Evolutionary conservation across 2,329 filamentous ascomycete genomes (phyloP).

Genomic region (Ophiostoma himal-ulmi): DNA sequence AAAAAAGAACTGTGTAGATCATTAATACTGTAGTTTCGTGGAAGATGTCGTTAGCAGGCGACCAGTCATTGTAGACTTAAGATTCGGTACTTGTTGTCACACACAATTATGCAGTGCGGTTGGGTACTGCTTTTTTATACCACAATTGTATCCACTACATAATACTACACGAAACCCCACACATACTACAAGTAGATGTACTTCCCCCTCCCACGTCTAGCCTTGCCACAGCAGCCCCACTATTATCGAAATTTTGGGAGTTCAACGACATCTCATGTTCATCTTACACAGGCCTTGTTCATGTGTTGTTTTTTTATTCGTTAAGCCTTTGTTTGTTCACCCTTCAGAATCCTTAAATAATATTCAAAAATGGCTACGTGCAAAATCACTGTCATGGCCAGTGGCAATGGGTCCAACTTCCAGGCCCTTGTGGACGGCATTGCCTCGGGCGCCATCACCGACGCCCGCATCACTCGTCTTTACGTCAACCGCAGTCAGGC

Average conservation of each 20-base stretch:
- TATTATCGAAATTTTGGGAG: constrained; percentile 5
- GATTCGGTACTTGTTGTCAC: background rate
- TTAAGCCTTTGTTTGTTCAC: background rate
- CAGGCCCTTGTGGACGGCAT: constrained; percentile 61
- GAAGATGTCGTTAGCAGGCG: background rate
- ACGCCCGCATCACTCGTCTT: constrained; percentile 42
- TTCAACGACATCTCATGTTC: constrained; percentile 3
- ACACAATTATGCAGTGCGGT: background rate
- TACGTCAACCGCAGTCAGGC: constrained; percentile 46
- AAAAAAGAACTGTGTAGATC: too few species aligned
- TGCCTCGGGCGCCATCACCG: constrained; percentile 36
- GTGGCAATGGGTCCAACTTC: constrained; percentile 70
- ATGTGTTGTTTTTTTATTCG: background rate
- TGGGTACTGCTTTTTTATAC: background rate
- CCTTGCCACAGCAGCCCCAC: background rate
- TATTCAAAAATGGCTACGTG: constrained; percentile 30
- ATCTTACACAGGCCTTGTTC: background rate
- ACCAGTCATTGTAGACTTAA: background rate
- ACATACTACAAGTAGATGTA: background rate
- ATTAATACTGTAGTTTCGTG: too few species aligned
- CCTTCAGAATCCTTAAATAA: background rate
- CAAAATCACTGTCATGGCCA: constrained; percentile 63
- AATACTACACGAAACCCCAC: background rate
- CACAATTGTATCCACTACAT: background rate
- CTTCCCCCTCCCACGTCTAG: constrained; percentile 3